A percentile compares a stretch with the other conserved stretches of the same genome.
These are phyloP conservation scores for Neonectria neomacrospora DNA, from an alignment of 2,329 filamentous ascomycete genomes.

Conservation along the genomic window DNA sequence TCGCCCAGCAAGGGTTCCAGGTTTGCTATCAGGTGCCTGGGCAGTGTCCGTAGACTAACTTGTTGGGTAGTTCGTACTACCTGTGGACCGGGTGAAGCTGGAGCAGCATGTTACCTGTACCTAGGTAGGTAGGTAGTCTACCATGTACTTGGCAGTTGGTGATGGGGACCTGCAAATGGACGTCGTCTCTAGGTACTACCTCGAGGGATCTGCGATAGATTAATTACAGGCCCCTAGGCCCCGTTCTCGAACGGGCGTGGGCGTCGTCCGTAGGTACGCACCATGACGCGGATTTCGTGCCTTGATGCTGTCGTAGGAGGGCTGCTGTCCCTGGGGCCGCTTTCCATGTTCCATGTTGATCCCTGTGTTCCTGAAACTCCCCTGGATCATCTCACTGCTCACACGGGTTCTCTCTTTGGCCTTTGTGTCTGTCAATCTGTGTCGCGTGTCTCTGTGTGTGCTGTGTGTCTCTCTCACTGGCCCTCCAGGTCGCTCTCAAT, in stretches of 20 bases:
- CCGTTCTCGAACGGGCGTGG: not conserved
- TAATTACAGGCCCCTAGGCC: slow-evolving; percentile 11
- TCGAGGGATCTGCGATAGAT: slow-evolving; percentile 23
- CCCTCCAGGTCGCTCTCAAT: not conserved
- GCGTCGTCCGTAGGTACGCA: slow-evolving; percentile 9
- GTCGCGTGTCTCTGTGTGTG: slow-evolving; percentile 20
- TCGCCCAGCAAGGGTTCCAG: slow-evolving; percentile 4
- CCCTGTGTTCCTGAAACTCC: slow-evolving; percentile 45
- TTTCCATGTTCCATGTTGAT: slow-evolving; percentile 37
- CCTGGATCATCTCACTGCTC: slow-evolving; percentile 38
- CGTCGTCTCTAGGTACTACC: not conserved
- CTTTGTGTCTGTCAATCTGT: slow-evolving; percentile 1
- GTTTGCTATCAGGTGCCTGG: not conserved
- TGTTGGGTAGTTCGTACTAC: no score
- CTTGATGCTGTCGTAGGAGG: slow-evolving; percentile 19
- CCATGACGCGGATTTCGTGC: slow-evolving; percentile 20
- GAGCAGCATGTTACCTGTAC: no score
- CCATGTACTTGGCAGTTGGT: no score
- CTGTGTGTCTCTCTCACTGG: slow-evolving; percentile 19
- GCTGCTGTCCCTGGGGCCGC: slow-evolving; percentile 23
- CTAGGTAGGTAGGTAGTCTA: no score
- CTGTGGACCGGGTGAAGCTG: not conserved
- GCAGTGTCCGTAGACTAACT: no score
- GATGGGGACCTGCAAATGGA: slow-evolving; percentile 1
- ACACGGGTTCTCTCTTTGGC: not conserved